These are phyloP conservation scores for Anthracocystis walkeri DNA, from an alignment of 1,284 basidiomycete genomes.

Conservation along the genomic window DNA sequence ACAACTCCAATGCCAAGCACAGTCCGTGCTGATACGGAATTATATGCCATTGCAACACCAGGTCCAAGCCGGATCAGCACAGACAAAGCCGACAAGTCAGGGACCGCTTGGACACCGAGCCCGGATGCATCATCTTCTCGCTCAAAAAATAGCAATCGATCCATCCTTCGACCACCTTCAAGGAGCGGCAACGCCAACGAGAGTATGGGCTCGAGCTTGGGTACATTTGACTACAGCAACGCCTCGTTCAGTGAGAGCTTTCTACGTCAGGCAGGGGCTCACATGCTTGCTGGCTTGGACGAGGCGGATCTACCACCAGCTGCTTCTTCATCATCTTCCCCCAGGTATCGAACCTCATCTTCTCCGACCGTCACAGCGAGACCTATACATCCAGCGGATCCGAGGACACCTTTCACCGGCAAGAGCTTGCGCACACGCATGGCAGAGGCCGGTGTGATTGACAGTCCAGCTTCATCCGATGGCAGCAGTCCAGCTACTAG, in stretches of 20 bases:
- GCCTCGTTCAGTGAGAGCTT: slow-evolving; percentile 64
- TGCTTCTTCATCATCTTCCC: slow-evolving; percentile 15
- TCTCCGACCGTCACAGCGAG: slow-evolving; percentile 34
- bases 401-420: slow-evolving; percentile 30
- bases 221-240: slow-evolving; percentile 49
- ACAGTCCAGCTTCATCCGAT: slow-evolving; percentile 30
- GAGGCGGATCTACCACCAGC: slow-evolving; percentile 16
- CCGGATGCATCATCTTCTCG: slow-evolving; percentile 28
- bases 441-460: slow-evolving; percentile 36
- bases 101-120: slow-evolving; percentile 34
- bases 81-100: not conserved
- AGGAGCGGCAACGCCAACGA: slow-evolving; percentile 20
- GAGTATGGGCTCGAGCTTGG: slow-evolving; percentile 41
- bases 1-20: slow-evolving; percentile 1
- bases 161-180: slow-evolving; percentile 4
- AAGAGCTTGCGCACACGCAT: slow-evolving; percentile 36
- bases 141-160: slow-evolving; percentile 12
- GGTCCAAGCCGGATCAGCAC: slow-evolving; percentile 8
- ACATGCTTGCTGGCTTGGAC: slow-evolving; percentile 53
- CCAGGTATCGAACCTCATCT: slow-evolving; percentile 20
- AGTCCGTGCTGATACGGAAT: not conserved
- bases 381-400: slow-evolving; percentile 21
- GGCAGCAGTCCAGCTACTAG: slow-evolving; percentile 29
- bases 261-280: slow-evolving; percentile 55
- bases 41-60: slow-evolving; percentile 7